A percentile compares a stretch with the other conserved stretches of the same genome.
These are phyloP conservation scores for Pleodorina starrii DNA, from an alignment of 139 green algal genomes.

Conservation along the genomic window DNA sequence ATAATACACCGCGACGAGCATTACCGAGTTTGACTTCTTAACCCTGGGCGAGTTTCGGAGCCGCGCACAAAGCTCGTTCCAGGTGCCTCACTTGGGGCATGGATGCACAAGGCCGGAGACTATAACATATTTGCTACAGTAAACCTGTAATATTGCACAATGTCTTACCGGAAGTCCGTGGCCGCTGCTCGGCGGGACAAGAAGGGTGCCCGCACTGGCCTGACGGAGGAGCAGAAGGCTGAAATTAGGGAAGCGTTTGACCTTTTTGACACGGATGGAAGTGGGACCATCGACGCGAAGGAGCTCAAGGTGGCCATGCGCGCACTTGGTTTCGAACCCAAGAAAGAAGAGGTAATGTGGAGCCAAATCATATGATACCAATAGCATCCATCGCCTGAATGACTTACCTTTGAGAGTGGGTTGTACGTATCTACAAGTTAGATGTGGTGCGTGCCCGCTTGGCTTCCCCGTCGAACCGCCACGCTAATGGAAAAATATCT, in stretches of 20 bases:
- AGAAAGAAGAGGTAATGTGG: slow-evolving; percentile 95
- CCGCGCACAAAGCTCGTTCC: too few species aligned
- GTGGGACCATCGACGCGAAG: slow-evolving; percentile 97
- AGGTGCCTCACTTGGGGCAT: too few species aligned
- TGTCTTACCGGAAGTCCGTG: slow-evolving; percentile 25
- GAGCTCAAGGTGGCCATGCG: slow-evolving; percentile 86
- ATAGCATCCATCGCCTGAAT: too few species aligned
- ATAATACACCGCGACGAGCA: too few species aligned
- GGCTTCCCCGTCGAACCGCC: background rate
- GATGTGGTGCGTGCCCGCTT: background rate
- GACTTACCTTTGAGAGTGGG: too few species aligned
- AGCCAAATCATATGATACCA: too few species aligned
- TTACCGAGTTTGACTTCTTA: too few species aligned
- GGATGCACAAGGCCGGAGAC: too few species aligned
- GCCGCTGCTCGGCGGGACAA: slow-evolving; percentile 64
- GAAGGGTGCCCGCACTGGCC: slow-evolving; percentile 68
- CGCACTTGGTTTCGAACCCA: slow-evolving; percentile 97
- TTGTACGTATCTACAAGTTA: background rate
- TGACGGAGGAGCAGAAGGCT: slow-evolving; percentile 98
- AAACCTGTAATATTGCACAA: background rate
- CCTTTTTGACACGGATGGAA: slow-evolving; percentile 98
- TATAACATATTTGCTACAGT: too few species aligned
- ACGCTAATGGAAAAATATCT: too few species aligned
- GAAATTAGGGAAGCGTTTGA: slow-evolving; percentile 99
- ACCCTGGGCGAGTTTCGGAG: too few species aligned